Conservation (phyloP, 2,329 filamentous ascomycete species). For the Fusarium sp. region DNA sequence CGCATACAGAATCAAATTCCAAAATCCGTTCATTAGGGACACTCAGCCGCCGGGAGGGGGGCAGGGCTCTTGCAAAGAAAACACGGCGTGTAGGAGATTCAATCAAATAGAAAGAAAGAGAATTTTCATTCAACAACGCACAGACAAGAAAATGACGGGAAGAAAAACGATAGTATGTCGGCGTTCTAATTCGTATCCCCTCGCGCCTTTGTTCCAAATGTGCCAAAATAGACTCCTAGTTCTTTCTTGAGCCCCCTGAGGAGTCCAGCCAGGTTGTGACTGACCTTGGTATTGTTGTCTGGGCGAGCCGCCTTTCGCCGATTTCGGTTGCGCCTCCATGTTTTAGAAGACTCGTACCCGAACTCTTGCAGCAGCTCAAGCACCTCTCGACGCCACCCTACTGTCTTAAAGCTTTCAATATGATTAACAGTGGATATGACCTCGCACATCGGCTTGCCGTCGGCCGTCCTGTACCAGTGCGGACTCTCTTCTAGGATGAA, state of each 20-base stretch:
- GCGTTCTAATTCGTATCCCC: not conserved
- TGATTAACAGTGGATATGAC: no score
- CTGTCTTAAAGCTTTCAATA: no score
- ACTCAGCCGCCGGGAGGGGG: no score
- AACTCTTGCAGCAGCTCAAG: not conserved
- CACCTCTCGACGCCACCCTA: not conserved
- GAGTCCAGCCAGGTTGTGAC: fast-evolving
- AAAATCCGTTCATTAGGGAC: no score
- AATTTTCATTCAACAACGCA: not conserved
- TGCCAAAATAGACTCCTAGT: not conserved
- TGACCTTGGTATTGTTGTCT: no score
- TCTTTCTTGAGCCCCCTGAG: not conserved
- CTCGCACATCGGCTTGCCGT: not conserved
- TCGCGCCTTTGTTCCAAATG: not conserved
- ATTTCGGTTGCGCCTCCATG: not conserved
- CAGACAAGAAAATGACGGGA: not conserved
- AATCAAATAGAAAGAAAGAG: not conserved
- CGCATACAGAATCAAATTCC: no score
- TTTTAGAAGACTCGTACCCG: not conserved
- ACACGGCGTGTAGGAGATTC: no score
- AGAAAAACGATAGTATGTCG: fast-evolving
- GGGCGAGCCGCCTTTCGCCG: not conserved
- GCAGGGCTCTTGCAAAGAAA: no score
- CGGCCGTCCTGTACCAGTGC: not conserved
- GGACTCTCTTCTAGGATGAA: not conserved